These are phyloP conservation scores for Penicillium sp. DNA, from an alignment of 2,329 filamentous ascomycete genomes.

Conservation along the genomic window DNA sequence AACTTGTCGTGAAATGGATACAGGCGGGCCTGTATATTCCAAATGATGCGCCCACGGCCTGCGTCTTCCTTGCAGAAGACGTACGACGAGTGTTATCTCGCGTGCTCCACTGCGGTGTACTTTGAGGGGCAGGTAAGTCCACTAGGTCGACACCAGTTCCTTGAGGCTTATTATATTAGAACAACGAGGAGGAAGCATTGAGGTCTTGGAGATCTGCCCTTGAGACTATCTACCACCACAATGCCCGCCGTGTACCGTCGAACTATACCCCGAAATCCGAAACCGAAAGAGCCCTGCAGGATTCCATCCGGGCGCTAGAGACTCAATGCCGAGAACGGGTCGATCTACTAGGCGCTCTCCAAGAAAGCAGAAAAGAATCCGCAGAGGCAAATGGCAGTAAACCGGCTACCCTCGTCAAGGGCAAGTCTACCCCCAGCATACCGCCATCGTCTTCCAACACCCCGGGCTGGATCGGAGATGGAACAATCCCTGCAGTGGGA, in stretches of 20 bases:
- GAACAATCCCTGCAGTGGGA: conserved; percentile 75
- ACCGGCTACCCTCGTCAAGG: conserved; percentile 25
- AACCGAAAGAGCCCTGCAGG: conserved; percentile 77
- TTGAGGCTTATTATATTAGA: conserved; percentile 51
- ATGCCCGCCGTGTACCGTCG: conserved; percentile 69
- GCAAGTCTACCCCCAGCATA: conserved; percentile 23
- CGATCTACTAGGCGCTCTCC: conserved; percentile 78
- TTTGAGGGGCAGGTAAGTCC: conserved; percentile 79
- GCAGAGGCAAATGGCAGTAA: conserved; percentile 24
- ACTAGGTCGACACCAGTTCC: conserved; percentile 1
- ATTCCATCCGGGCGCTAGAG: conserved; percentile 79
- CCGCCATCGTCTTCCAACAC: conserved; percentile 25
- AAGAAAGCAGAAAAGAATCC: conserved; percentile 58
- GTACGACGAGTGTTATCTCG: conserved; percentile 93
- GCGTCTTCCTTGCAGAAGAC: conserved; percentile 86
- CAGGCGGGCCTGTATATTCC: conserved; percentile 22
- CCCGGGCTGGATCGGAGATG: conserved; percentile 69
- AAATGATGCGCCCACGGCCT: conserved; percentile 56
- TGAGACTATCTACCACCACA: conserved; percentile 82
- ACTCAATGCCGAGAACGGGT: conserved; percentile 91
- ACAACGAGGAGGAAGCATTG: conserved; percentile 86
- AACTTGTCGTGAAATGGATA: conserved; percentile 20
- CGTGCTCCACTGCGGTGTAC: conserved; percentile 92
- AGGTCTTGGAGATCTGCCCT: conserved; percentile 87
- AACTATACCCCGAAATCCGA: conserved; percentile 70